A percentile compares a stretch with the other conserved stretches of the same genome.
Conservation (phyloP, 2,329 filamentous ascomycete species). For the Exophiala viscosa region DNA sequence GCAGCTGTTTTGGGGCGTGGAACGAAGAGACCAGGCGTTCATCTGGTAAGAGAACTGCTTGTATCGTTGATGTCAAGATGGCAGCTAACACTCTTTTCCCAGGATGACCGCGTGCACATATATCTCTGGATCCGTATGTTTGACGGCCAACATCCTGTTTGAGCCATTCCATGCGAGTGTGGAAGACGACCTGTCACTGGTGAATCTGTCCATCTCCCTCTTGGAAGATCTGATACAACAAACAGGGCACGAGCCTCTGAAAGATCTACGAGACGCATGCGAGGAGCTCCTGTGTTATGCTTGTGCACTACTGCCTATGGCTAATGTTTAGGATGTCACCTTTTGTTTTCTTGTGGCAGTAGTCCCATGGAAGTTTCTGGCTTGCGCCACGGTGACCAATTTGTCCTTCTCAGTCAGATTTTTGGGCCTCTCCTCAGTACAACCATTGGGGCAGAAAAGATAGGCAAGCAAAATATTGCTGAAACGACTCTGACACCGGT, state of each 20-base stretch:
- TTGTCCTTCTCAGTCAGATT: too few relatives aligned
- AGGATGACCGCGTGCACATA: constrained; percentile 4
- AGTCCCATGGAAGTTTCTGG: too few relatives aligned
- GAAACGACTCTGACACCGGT: neutral
- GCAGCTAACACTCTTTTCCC: neutral
- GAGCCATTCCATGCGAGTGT: constrained; percentile 3
- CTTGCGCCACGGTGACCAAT: too few relatives aligned
- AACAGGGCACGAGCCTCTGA: constrained; percentile 5
- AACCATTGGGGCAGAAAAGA: too few relatives aligned
- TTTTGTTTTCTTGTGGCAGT: neutral
- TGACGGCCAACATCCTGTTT: constrained; percentile 6
- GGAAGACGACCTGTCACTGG: constrained; percentile 7
- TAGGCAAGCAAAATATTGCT: neutral
- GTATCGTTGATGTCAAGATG: neutral
- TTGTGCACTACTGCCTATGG: constrained; percentile 1
- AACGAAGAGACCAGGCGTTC: constrained; percentile 4
- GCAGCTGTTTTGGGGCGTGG: neutral
- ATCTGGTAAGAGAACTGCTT: constrained; percentile 1
- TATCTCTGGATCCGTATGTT: constrained; percentile 1
- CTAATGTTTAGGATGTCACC: neutral
- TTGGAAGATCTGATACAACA: constrained; percentile 9
- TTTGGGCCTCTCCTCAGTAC: too few relatives aligned
- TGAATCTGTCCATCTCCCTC: constrained; percentile 6
- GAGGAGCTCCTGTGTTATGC: constrained; percentile 6
- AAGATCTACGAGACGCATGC: constrained; percentile 5